A percentile compares a stretch with the other conserved stretches of the same genome.
These are phyloP conservation scores for Sporothrix pallida DNA, from an alignment of 2,329 filamentous ascomycete genomes.

Conservation along the genomic window DNA sequence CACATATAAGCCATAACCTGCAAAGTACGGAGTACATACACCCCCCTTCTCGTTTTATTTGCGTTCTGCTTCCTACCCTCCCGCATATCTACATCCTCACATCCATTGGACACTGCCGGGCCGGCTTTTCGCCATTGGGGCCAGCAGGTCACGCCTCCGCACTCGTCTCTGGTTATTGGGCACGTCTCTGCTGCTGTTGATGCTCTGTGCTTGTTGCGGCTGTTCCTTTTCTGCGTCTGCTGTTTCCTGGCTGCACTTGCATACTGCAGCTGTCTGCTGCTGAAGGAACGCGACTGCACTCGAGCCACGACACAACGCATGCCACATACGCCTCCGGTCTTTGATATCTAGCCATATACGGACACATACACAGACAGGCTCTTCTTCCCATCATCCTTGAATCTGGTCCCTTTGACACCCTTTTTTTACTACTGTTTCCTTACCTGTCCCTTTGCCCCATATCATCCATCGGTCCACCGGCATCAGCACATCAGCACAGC, in stretches of 20 bases:
- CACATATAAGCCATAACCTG: constrained; percentile 19
- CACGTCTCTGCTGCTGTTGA: constrained; percentile 3
- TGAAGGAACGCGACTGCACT: constrained; percentile 29
- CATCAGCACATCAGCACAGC: not conserved
- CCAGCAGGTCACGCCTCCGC: constrained; percentile 32
- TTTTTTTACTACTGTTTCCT: too few species aligned
- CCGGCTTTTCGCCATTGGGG: constrained; percentile 25
- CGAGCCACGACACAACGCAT: constrained; percentile 37
- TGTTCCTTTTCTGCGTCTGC: not conserved
- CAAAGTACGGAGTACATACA: constrained; percentile 14
- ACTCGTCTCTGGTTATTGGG: constrained; percentile 21
- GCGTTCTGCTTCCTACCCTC: constrained; percentile 6
- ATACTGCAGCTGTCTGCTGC: constrained; percentile 13
- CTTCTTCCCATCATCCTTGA: not conserved
- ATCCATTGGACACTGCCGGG: constrained; percentile 23
- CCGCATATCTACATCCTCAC: not conserved
- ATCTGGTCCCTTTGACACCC: too few species aligned
- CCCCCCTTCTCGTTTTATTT: not conserved
- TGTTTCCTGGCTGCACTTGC: constrained; percentile 25
- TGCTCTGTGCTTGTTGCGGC: not conserved
- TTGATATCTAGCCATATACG: constrained; percentile 22
- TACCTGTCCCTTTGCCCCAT: constrained; percentile 1
- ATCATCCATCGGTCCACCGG: not conserved
- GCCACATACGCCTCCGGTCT: constrained; percentile 14
- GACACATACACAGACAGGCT: not conserved